Evolutionary conservation across 2,329 filamentous ascomycete species (phyloP), one percentile per base, ranked within the genome.

Genomic region (Nothophaeocryptopus gaeumannii): DNA sequence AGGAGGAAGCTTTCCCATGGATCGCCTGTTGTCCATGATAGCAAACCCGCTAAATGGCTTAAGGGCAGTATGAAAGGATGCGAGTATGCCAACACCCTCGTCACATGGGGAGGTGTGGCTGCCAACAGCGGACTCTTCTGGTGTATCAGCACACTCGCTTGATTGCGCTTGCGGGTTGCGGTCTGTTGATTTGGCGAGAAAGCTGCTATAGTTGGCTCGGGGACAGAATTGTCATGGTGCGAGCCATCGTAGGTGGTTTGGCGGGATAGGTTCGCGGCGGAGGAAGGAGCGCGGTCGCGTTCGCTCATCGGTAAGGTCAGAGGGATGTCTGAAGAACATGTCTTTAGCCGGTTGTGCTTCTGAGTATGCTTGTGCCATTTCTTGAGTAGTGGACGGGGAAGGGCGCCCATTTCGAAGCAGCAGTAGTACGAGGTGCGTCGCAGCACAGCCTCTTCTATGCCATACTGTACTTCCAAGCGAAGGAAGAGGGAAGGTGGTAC

Each of bases 1-100:
- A 99, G 70, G 54, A 99, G 76, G 66, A 97, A 99, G 76, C 91
- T 96, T 76, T 97, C 90, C 92, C 92, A 99, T 0, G 91, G 84
- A 67, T 99, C 93, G 34, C 82, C 87, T 1, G 87, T 91, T 8
- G 89, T 96, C 93, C 93, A 99, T 73, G 88, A 96, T 56, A 99
- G 66, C 54, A 99, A 74, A 0, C 92, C 93, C 2, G 81, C 86
- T 12, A 95, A 71, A 65, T 86, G 88, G 69, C 96, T 97, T 50
- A 97, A 75, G 5, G 91, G 90, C 7, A 96, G 76, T 7, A 99
- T 77, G 67, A 96, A 97, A 0, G 93, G 91, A 67, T 99, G 92
- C 56, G 91, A 96, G 69, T 97, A 96, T 57, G 92, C 92, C 53
- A 99, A 79, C 11, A 92, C 91, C 61, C 93, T 83, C 2, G 93